A percentile compares a stretch with the other conserved stretches of the same genome.
Evolutionary conservation across 1,284 basidiomycete genomes (phyloP).

Genomic region (Sanguinoderma infundibulare): DNA sequence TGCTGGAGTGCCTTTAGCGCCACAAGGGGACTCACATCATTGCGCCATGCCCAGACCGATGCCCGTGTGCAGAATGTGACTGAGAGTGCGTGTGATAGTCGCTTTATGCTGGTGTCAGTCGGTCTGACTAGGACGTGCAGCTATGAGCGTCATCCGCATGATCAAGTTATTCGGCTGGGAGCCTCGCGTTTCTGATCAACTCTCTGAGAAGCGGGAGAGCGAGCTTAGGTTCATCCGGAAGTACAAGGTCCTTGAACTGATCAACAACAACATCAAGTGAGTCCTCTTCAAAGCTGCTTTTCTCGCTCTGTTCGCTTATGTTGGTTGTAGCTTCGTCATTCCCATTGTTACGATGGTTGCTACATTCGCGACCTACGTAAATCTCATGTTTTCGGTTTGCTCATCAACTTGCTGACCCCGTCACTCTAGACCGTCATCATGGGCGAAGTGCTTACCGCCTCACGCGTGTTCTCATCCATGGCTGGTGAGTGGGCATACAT

Average conservation of each 20-base stretch:
- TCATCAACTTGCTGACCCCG: background rate
- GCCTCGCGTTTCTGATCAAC: slow-evolving; percentile 44
- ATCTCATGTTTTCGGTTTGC: slow-evolving; percentile 10
- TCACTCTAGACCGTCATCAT: slow-evolving; percentile 40
- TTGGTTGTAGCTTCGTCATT: slow-evolving; percentile 49
- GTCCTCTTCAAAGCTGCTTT: slow-evolving; percentile 9
- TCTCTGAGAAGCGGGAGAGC: slow-evolving; percentile 51
- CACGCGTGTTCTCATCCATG: slow-evolving; percentile 47
- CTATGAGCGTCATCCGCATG: slow-evolving; percentile 47
- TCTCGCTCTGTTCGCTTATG: slow-evolving; percentile 26
- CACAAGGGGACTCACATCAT: background rate
- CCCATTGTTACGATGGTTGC: slow-evolving; percentile 72
- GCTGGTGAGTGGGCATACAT: slow-evolving; percentile 32
- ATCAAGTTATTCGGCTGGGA: slow-evolving; percentile 70
- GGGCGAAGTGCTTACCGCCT: slow-evolving; percentile 39
- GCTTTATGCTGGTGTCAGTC: background rate
- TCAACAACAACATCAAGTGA: slow-evolving; percentile 42
- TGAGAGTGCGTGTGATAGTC: slow-evolving; percentile 42
- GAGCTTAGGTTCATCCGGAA: slow-evolving; percentile 55
- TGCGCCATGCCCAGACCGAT: slow-evolving; percentile 40
- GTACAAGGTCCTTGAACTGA: slow-evolving; percentile 43
- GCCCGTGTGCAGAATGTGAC: slow-evolving; percentile 52
- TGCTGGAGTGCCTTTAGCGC: background rate
- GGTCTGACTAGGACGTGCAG: slow-evolving; percentile 17
- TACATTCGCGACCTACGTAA: slow-evolving; percentile 67